Base-by-base conservation (phyloP, 1,284 basidiomycete genomes). In the Xerocomus nothofagi region DNA sequence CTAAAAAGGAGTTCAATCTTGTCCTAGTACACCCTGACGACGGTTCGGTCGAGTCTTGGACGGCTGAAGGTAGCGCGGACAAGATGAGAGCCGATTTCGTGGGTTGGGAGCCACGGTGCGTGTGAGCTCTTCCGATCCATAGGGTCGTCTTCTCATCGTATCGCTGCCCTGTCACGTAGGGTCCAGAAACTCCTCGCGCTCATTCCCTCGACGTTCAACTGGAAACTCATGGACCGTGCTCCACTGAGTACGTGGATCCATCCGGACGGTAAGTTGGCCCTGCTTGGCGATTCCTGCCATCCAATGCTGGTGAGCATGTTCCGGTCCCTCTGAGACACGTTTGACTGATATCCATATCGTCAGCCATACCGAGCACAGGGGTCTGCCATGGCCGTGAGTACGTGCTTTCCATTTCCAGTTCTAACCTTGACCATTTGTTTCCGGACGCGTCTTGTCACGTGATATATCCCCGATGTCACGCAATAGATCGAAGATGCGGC, bases 351-450 rank as follows among this genome's bases (percentile, higher is more conserved):
- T 21, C 9, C 42, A 11, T 34, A 4, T 50, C 21, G n/a, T n/a
- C 55, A 84, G 81, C 84, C 84, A 5, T 84, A 84, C 62, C 77
- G 81, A 34, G 84, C 81, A 0, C 84, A 86, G 63, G 84, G 82
- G 14, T 78, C 82, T 14, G 81, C 83, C 3, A 84, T 86, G 74
- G 84, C 84, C 1, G 75, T 78, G 54, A 63, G 72, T 67, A 3
- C 15, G 12, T 31, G 4, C 39, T n/a, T 49, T 42, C 36, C 21
- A 20, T 46, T 44, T 44, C 18, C 29, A 17, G 33, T 15, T 27
- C 42, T 47, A 17, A 39, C 36, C 29, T 15, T n/a, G n/a, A n/a
- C n/a, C n/a, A n/a, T n/a, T n/a, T n/a, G n/a, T n/a, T n/a, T n/a
- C n/a, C n/a, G n/a, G n/a, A n/a, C n/a, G n/a, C n/a, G n/a, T n/a